Conservation (phyloP, 1,284 basidiomycete genomes). For the Ceratobasidium theobromae region DNA sequence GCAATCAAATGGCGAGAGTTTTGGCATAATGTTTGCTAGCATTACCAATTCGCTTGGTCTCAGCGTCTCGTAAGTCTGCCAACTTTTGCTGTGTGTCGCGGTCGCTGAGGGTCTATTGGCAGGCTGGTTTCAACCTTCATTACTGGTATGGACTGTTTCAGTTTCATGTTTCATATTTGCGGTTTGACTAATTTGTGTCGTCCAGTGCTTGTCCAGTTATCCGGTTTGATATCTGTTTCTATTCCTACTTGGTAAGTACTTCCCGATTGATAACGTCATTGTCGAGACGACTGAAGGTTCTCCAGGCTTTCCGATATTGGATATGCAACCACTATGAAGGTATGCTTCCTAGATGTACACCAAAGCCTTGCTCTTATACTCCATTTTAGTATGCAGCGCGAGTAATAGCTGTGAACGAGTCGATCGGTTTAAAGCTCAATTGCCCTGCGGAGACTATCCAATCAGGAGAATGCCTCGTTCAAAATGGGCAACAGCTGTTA, state of each 20-base stretch:
- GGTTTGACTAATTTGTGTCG: not conserved
- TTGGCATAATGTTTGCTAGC: constrained; percentile 40
- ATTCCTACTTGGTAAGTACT: constrained; percentile 44
- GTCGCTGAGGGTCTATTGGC: not conserved
- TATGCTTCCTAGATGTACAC: not conserved
- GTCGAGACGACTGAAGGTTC: too few species aligned
- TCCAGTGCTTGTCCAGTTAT: constrained; percentile 37
- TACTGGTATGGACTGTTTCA: constrained; percentile 8
- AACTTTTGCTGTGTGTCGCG: not conserved
- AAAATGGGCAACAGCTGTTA: constrained; percentile 46
- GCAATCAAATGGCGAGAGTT: constrained; percentile 45
- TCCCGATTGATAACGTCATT: constrained; percentile 32
- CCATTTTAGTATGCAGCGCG: constrained; percentile 39
- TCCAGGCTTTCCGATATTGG: constrained; percentile 25
- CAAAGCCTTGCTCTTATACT: not conserved
- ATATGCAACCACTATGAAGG: constrained; percentile 39
- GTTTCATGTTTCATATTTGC: too few species aligned
- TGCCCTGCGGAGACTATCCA: constrained; percentile 43
- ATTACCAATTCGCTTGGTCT: constrained; percentile 39
- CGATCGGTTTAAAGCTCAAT: constrained; percentile 43
- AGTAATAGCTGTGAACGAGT: constrained; percentile 49
- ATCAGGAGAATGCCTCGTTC: constrained; percentile 45
- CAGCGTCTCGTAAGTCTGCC: constrained; percentile 44
- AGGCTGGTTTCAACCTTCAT: constrained; percentile 38
- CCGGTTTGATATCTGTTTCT: constrained; percentile 47